Conservation (phyloP, 2,329 filamentous ascomycete genomes). For the Xylaria sp. region DNA sequence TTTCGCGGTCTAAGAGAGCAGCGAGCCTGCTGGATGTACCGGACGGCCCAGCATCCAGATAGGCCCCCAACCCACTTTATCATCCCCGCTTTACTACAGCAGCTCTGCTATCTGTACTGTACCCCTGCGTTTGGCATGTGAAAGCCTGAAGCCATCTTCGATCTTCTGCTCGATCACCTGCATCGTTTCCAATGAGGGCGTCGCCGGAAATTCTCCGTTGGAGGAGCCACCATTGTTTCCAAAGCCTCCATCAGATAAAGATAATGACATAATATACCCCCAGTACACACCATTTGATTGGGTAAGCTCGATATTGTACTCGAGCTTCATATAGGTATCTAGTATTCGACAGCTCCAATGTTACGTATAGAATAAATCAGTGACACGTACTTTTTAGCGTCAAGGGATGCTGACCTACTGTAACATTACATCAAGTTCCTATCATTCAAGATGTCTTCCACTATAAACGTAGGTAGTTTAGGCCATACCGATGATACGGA, state of each 20-base stretch:
- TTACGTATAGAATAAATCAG: no score
- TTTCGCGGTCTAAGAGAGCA: neutral
- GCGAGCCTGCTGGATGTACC: neutral
- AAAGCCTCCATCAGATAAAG: neutral
- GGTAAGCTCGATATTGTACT: no score
- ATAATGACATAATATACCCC: neutral
- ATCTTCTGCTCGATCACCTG: neutral
- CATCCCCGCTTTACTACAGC: neutral
- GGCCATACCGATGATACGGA: neutral
- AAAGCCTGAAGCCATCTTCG: constrained; percentile 14
- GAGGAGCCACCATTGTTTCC: neutral
- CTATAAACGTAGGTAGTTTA: neutral
- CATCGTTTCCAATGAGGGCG: neutral
- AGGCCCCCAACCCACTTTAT: neutral
- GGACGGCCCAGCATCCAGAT: neutral
- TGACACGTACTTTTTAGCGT: no score
- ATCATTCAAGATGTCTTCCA: constrained; percentile 8
- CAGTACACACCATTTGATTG: no score
- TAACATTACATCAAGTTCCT: constrained; percentile 14
- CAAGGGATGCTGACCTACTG: neutral
- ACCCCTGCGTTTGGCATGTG: constrained; percentile 29
- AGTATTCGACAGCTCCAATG: neutral
- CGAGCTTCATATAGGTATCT: no score
- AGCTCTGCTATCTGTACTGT: constrained; percentile 22
- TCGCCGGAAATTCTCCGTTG: neutral